Evolutionary conservation across 257 asterid genomes (phyloP), one percentile per base, ranked within the genome.

Genomic region (Solanum dulcamara): DNA sequence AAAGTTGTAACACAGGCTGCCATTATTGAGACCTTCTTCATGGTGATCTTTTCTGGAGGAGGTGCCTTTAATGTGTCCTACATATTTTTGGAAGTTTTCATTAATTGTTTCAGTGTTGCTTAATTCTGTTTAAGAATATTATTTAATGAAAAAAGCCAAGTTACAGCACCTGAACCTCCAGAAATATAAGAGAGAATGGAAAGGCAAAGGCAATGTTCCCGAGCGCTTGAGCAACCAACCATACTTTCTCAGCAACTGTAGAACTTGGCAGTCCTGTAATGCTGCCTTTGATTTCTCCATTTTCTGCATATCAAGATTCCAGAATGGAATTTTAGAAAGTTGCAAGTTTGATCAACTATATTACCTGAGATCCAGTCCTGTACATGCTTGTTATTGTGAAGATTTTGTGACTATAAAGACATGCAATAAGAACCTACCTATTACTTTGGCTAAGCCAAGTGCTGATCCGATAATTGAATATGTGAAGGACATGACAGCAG

Each of bases 131-230:
- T 24, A 48, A 32, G 17, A 51, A 22, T 5, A 24, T 40, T 6
- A 84, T 42, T 40, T 42, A 22, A 48, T 38, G 48, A 32, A 13
- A 44, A 20, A 32, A 13, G 33, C 32, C 38, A 64, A 84, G 7
- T 32, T 46, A n/a, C 22, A 68, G 81, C 79, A 93, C 98, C 97
- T 95, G 97, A 68, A 95, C 90, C 77, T 92, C 90, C 35, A 95
- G 92, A 85, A 91, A 89, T 75, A 93, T 86, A 74, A 84, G 75
- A 84, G 95, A 88, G 88, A 87, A 95, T 30, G 95, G 93, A 85
- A 90, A 94, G 71, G 98, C 91, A 90, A 94, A 95, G 17, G 97
- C 98, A 85, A 95, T 90, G 81, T 91, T 89, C 75, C 98, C 98
- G 32, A 94, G 87, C n/a, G 98, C 97, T 85, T 94, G 93, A 84